A percentile compares a stretch with the other conserved stretches of the same genome.
phyloP scores from a whole-genome alignment of 208 protist species.

The Leishmania arabica region DNA sequence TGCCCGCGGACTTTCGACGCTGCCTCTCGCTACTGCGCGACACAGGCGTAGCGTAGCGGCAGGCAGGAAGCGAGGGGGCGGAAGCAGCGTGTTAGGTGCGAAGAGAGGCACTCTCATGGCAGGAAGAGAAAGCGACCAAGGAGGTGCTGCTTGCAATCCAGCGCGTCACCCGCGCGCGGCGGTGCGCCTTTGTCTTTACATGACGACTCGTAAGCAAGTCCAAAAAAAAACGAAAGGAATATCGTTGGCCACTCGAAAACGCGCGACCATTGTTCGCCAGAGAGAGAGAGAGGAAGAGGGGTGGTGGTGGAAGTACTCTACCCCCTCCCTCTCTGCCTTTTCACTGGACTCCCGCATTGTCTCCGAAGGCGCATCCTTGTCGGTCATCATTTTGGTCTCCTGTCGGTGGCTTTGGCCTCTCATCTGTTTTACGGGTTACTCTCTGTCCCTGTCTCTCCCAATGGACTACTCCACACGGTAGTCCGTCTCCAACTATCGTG shows the following conservation, averaged over 20 bases:
- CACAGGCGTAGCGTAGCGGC: background rate
- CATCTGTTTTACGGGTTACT: background rate
- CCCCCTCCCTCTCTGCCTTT: background rate
- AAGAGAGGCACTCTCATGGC: too few relatives aligned
- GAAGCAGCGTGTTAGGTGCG: background rate
- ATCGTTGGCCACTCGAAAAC: too few relatives aligned
- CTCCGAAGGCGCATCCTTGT: background rate
- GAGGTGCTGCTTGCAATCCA: too few relatives aligned
- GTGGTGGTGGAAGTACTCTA: background rate
- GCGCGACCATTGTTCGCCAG: too few relatives aligned
- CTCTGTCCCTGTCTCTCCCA: background rate
- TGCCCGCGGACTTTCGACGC: constrained; percentile 53
- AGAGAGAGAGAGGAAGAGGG: background rate
- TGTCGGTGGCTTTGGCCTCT: background rate
- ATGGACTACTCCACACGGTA: background rate
- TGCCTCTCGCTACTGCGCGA: constrained; percentile 32
- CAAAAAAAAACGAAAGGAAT: background rate
- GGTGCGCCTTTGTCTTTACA: background rate
- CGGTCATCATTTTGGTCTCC: background rate
- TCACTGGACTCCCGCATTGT: background rate
- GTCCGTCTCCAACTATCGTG: background rate
- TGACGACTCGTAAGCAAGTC: background rate
- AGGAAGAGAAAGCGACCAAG: background rate
- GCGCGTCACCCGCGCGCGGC: background rate
- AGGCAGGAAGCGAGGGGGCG: background rate